Evolutionary conservation across 306 rosid species (phyloP), one percentile per base, ranked within the genome.

Genomic region (Acmispon strigosus): DNA sequence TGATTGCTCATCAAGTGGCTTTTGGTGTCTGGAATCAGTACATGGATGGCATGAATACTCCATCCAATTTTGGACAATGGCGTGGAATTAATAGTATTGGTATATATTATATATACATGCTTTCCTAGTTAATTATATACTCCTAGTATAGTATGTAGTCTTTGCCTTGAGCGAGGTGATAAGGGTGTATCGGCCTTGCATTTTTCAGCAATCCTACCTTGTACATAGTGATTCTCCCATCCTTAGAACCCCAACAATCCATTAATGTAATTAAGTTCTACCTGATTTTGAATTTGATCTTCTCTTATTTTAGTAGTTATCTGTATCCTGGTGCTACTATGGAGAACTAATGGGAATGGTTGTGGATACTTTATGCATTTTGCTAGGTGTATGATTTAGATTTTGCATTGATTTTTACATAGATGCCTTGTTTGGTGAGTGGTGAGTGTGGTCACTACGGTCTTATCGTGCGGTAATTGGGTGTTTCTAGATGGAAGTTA

Each of bases 31-130:
- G 70, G 72, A 77, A 70, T 63, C 78, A 72, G 62, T 64, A 77
- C 69, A 53, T 84, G 72, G 82, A 72, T 74, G 82, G 80, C 80
- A 83, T 24, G 78, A 63, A 52, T 61, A 34, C 37, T 54, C 74
- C 69, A 70, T 83, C 85, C 84, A 78, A 80, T 86, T 84, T 84
- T 77, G 84, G 81, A 83, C 90, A 75, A 7, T 55, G 74, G 61
- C 74, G 76, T 73, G 80, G 87, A 84, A 68, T 64, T 66, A 20
- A 79, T 80, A 67, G 69, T 16, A 27, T n/a, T 73, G 62, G 52
- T 58, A 52, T 47, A 32, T 50, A 56, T 66, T 77, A 77, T 74
- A 70, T 66, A 57, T 71, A 78, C 66, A 62, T 80, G 62, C 32
- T 57, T 75, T 77, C 50, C 70, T 6, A 68, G 69, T 74, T 73